A percentile compares a stretch with the other conserved stretches of the same genome.
Conservation (phyloP, 1,284 basidiomycete genomes). For the Stereum hirsutum region DNA sequence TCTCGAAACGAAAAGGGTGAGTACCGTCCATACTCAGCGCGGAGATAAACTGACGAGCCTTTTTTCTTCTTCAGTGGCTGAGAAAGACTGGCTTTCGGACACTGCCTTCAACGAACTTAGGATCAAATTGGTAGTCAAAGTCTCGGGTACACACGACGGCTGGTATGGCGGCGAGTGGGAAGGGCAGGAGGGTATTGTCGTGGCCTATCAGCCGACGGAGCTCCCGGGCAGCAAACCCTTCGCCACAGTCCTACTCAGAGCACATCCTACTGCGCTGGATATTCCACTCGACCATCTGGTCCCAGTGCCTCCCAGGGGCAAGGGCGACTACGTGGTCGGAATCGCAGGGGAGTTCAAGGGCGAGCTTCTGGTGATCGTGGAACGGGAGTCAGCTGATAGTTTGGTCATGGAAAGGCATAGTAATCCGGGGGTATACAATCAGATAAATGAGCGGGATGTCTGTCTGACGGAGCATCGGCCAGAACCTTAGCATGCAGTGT, state of each 20-base stretch:
- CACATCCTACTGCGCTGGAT: constrained; percentile 11
- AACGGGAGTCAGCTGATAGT: constrained; percentile 13
- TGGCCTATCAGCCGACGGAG: constrained; percentile 15
- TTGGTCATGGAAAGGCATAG: no score
- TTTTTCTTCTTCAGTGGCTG: no score
- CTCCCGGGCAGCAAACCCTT: constrained; percentile 23
- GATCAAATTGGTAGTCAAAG: constrained; percentile 34
- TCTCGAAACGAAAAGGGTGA: no score
- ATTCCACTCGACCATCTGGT: constrained; percentile 29
- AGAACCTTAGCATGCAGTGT: no score
- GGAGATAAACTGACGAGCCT: no score
- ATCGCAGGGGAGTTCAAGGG: constrained; percentile 26
- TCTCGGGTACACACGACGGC: constrained; percentile 36
- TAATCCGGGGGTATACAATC: no score
- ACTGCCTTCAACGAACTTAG: constrained; percentile 25
- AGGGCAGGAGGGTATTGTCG: constrained; percentile 33
- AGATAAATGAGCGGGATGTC: no score
- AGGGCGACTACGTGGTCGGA: constrained; percentile 30
- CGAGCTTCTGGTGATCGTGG: constrained; percentile 25
- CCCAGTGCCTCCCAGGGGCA: constrained; percentile 26
- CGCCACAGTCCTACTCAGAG: constrained; percentile 4
- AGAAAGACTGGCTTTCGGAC: constrained; percentile 44
- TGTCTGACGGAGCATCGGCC: no score
- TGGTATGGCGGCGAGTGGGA: constrained; percentile 54
- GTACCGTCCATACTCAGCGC: no score